Percentiles rank a stretch among this genome's conserved stretches.
phyloP scores from a whole-genome alignment of 1,284 basidiomycete genomes.

The Cutaneotrichosporon arboriforme region DNA sequence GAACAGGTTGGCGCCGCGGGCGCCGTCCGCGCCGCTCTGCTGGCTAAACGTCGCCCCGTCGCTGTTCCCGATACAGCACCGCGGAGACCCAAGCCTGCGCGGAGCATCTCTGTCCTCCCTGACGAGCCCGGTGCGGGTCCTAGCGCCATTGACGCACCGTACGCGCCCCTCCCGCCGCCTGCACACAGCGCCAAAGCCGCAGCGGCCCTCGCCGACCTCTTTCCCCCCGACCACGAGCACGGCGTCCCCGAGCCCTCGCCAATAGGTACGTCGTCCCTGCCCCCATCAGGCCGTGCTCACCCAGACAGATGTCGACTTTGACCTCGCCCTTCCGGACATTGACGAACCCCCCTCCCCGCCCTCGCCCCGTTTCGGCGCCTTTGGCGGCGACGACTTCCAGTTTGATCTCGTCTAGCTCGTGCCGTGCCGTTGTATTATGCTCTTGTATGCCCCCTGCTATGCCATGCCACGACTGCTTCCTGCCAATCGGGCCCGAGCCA shows the following conservation, averaged over 20 bases:
- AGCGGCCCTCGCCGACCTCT: neutral
- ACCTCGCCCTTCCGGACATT: neutral
- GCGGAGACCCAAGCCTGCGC: neutral
- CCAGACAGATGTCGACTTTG: neutral
- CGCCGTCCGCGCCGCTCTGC: neutral
- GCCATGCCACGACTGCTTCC: too few species aligned
- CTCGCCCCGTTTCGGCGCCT: conserved; percentile 1
- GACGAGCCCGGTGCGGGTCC: neutral
- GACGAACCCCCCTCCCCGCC: neutral
- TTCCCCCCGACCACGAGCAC: neutral
- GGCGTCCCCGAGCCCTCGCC: too few species aligned
- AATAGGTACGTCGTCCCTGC: neutral
- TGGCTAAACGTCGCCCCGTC: neutral
- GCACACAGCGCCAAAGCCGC: neutral
- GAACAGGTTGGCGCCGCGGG: neutral
- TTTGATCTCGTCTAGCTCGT: neutral
- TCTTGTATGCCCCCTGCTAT: too few species aligned
- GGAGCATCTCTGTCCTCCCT: neutral
- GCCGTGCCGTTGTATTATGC: neutral
- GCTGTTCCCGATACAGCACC: neutral
- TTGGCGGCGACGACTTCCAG: conserved; percentile 6
- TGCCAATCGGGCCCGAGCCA: too few species aligned
- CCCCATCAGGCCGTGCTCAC: neutral
- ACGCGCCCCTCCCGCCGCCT: neutral
- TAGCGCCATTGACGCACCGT: neutral